phyloP scores from a whole-genome alignment of 2,329 filamentous ascomycete genomes.

The Sarocladium kiliense region DNA sequence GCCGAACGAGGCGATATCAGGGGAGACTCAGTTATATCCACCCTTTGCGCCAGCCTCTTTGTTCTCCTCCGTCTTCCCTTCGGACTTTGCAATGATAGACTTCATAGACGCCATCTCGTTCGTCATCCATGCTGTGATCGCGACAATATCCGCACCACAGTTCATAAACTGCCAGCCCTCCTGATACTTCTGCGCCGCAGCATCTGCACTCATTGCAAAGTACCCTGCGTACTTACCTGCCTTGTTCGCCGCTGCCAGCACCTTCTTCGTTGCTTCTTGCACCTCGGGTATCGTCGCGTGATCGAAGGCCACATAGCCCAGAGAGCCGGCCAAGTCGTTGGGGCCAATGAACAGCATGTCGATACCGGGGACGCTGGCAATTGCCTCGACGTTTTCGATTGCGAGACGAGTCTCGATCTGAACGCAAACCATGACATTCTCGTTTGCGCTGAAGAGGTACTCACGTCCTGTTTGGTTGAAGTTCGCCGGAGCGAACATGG shows the following conservation, averaged over 20 bases:
- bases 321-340: conserved; percentile 29
- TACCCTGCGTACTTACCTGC: conserved; percentile 29
- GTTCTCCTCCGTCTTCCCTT: conserved; percentile 9
- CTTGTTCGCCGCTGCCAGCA: conserved; percentile 22
- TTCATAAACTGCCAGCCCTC: conserved; percentile 31
- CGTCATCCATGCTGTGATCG: conserved; percentile 28
- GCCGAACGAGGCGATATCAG: no score
- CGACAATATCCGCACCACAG: conserved; percentile 30
- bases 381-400: conserved; percentile 7
- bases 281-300: conserved; percentile 23
- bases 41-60: conserved; percentile 10
- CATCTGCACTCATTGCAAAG: conserved; percentile 25
- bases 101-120: conserved; percentile 21
- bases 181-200: conserved; percentile 17
- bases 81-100: background rate
- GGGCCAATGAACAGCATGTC: conserved; percentile 38
- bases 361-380: conserved; percentile 28
- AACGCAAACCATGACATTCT: conserved; percentile 18
- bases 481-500: conserved; percentile 22
- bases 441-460: conserved; percentile 19
- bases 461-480: conserved; percentile 22
- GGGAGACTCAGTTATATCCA: background rate
- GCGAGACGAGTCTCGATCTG: conserved; percentile 13
- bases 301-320: conserved; percentile 26
- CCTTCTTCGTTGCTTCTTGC: conserved; percentile 20